Evolutionary conservation across 768 basidiomycete genomes (phyloP).

Genomic region (Rubroboletus satanas): DNA sequence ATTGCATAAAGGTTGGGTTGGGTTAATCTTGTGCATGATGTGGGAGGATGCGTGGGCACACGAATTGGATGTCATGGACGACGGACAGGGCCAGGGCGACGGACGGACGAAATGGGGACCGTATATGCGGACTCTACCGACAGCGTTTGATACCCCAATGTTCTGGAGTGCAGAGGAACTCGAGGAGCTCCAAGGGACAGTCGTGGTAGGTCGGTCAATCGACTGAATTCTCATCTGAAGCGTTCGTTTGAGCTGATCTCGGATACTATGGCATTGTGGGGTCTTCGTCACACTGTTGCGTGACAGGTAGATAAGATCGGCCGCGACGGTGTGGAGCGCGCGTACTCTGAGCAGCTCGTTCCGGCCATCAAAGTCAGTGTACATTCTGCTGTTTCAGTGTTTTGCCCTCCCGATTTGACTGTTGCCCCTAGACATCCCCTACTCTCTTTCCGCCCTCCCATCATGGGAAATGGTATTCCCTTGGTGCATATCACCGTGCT

Average conservation of each 20-base stretch:
- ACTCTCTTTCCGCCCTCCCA: slow-evolving; percentile 64
- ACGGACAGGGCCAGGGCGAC: neutral
- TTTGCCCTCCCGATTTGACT: neutral
- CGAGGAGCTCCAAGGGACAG: slow-evolving; percentile 72
- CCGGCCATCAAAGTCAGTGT: slow-evolving; percentile 65
- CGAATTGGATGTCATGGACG: slow-evolving; percentile 48
- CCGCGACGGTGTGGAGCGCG: slow-evolving; percentile 71
- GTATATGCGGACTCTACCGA: slow-evolving; percentile 50
- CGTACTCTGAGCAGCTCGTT: slow-evolving; percentile 61
- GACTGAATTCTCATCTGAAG: neutral
- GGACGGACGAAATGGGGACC: slow-evolving; percentile 20
- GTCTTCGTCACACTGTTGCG: neutral
- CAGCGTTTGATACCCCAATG: slow-evolving; percentile 84
- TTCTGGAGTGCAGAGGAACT: slow-evolving; percentile 83
- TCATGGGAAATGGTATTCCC: slow-evolving; percentile 50
- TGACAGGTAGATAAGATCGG: slow-evolving; percentile 73
- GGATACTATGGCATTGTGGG: neutral
- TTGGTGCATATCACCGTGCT: slow-evolving; percentile 79
- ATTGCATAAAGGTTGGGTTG: slow-evolving; percentile 76
- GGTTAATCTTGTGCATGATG: slow-evolving; percentile 92
- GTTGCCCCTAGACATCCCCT: slow-evolving; percentile 49
- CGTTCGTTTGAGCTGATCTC: neutral
- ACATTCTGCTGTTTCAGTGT: neutral
- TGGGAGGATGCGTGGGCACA: slow-evolving; percentile 76
- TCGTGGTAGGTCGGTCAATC: slow-evolving; percentile 70